Base-by-base conservation (phyloP, 176 grass and related monocot species). In the Aegilops bicornis region DNA sequence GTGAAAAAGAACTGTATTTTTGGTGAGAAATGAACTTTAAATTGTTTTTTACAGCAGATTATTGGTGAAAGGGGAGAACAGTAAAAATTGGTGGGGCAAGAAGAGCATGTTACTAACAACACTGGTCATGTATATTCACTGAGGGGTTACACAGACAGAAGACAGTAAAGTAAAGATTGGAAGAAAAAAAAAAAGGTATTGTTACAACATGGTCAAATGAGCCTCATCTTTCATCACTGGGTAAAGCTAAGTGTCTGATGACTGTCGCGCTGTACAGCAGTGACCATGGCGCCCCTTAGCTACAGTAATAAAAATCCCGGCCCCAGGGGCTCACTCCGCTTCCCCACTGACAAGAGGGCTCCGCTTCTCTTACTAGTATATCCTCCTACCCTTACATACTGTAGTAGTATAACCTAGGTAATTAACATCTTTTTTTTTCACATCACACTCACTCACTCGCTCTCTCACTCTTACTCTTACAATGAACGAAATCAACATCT, bases 251-350 rank as follows among this genome's bases (percentile, higher is more conserved):
- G 40, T 66, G 19, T 86, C 19, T 86, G 43, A 64, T 83, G 43
- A 64, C 76, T 91, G 83, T 91, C 69, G 83, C 88, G 81, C 39
- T 91, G 79, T 91, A 88, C 86, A 88, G 31, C 71, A 78, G 84
- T 77, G 47, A 77, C 79, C 82, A 59, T 81, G 78, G 78, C 78
- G 71, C 82, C 90, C 82, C 82, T 70, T 88, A 85, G 86, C 90
- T 85, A 82, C 78, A 77, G 86, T 85, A 85, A 69, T 56, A 80
- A 90, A 91, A 88, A 78, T 88, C 82, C 89, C 43, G 73, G 73
- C 73, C 90, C 86, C 45, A 87, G 86, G 86, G 86, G 90, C 90
- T 91, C 74, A 77, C 86, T 90, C 48, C 76, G 71, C 90, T 85
- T 76, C 37, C 62, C 60, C 64, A 47, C 90, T 91, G 90, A 88